phyloP scores from a whole-genome alignment of 305 asterid genomes.

The Solanum hybrid region DNA sequence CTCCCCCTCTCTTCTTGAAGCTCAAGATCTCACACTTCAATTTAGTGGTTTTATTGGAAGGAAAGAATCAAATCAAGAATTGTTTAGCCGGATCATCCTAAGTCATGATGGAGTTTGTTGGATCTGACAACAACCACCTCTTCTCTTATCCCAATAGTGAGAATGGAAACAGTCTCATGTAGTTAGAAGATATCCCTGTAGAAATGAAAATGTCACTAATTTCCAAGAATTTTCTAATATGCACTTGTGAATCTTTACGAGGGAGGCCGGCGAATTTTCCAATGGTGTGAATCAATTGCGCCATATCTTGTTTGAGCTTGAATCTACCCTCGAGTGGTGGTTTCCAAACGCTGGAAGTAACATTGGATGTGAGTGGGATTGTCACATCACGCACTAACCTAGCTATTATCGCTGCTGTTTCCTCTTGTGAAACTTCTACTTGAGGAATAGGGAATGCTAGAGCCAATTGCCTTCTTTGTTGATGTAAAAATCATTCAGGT shows the following conservation, averaged over 20 bases:
- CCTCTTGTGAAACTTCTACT: not conserved
- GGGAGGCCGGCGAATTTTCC: not conserved
- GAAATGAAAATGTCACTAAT: not conserved
- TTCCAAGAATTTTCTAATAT: not conserved
- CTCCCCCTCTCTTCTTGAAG: not conserved
- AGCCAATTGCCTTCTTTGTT: not conserved
- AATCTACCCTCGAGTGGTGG: not conserved
- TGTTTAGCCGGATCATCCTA: not conserved
- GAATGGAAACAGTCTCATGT: not conserved
- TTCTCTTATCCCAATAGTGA: not conserved
- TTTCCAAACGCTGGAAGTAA: not conserved
- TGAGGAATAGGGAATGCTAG: not conserved
- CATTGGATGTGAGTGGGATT: not conserved
- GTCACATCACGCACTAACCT: not conserved
- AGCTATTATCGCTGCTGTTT: not conserved
- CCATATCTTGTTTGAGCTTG: not conserved
- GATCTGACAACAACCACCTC: not conserved
- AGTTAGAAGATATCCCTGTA: not conserved
- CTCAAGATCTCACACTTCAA: not conserved
- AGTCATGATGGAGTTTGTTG: not conserved
- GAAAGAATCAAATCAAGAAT: not conserved
- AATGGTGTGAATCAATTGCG: not conserved
- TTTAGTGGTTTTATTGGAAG: not conserved
- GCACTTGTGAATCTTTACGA: not conserved
- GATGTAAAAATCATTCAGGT: too few relatives aligned